phyloP scores from a whole-genome alignment of 257 asterid genomes.

The Solanum peruvianum region DNA sequence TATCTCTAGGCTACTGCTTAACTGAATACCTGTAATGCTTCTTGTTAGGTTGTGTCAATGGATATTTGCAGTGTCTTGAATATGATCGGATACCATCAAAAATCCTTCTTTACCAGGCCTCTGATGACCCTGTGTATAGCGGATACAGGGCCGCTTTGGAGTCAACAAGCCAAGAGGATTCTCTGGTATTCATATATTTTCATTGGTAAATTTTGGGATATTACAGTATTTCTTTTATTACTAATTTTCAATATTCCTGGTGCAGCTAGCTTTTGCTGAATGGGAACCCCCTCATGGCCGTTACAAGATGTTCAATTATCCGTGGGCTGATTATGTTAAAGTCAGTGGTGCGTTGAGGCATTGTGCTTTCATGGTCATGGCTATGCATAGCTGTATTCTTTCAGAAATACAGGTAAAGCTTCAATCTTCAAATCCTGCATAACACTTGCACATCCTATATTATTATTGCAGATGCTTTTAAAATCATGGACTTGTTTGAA shows the following conservation, averaged over 20 bases:
- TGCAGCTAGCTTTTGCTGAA: slow-evolving; percentile 64
- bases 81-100: slow-evolving; percentile 81
- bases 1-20: not conserved
- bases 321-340: slow-evolving; percentile 81
- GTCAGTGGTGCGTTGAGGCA: slow-evolving; percentile 93
- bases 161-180: slow-evolving; percentile 89
- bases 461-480: not conserved
- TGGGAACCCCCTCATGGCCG: slow-evolving; percentile 99
- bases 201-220: not conserved
- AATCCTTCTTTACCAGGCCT: slow-evolving; percentile 74
- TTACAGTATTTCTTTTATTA: not conserved
- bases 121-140: slow-evolving; percentile 85
- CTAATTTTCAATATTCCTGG: not conserved
- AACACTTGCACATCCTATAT: not conserved
- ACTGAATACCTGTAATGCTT: not conserved
- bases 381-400: slow-evolving; percentile 90
- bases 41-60: slow-evolving; percentile 53
- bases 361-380: slow-evolving; percentile 96
- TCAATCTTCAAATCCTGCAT: not conserved
- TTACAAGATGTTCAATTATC: slow-evolving; percentile 80
- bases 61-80: slow-evolving; percentile 64
- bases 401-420: slow-evolving; percentile 82
- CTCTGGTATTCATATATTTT: slow-evolving; percentile 38
- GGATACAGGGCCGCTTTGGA: slow-evolving; percentile 84
- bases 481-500: not conserved